A percentile compares a stretch with the other conserved stretches of the same genome.
phyloP scores from a whole-genome alignment of 768 basidiomycete genomes.

The Russula vinacea region DNA sequence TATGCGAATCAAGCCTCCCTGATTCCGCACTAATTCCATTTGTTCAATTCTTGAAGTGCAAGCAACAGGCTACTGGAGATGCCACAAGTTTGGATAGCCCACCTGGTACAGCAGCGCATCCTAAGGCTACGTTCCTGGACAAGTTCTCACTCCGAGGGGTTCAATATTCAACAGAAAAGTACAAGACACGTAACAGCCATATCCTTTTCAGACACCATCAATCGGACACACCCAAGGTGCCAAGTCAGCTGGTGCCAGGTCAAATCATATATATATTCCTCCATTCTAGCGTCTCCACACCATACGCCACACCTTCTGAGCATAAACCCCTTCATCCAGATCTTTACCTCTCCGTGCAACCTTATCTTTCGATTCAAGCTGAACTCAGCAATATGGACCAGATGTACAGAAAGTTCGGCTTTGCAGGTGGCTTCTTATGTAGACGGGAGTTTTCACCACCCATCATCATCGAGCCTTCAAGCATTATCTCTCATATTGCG shows the following conservation, averaged over 20 bases:
- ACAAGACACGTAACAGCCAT: not conserved
- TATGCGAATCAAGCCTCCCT: not conserved
- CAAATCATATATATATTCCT: not conserved
- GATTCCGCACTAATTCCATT: too few relatives aligned
- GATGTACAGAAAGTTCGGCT: not conserved
- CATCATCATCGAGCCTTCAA: not conserved
- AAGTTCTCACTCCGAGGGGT: slow-evolving; percentile 2
- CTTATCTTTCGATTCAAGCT: not conserved
- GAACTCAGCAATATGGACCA: not conserved
- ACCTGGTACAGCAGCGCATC: too few relatives aligned
- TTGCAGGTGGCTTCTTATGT: not conserved
- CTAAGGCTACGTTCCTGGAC: not conserved
- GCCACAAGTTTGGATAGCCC: too few relatives aligned
- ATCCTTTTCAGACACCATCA: not conserved
- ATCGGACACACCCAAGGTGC: not conserved
- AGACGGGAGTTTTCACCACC: not conserved
- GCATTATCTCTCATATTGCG: not conserved
- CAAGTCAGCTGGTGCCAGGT: not conserved
- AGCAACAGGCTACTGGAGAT: too few relatives aligned
- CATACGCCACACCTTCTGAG: not conserved
- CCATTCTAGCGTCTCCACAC: not conserved
- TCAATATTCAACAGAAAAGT: not conserved
- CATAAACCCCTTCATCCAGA: not conserved
- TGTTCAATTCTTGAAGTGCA: too few relatives aligned
- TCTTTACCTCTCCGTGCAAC: not conserved